Percentiles rank a stretch among this genome's conserved stretches.
These are phyloP conservation scores for Penicillium silybi DNA, from an alignment of 495 filamentous ascomycete genomes.

Conservation along the genomic window DNA sequence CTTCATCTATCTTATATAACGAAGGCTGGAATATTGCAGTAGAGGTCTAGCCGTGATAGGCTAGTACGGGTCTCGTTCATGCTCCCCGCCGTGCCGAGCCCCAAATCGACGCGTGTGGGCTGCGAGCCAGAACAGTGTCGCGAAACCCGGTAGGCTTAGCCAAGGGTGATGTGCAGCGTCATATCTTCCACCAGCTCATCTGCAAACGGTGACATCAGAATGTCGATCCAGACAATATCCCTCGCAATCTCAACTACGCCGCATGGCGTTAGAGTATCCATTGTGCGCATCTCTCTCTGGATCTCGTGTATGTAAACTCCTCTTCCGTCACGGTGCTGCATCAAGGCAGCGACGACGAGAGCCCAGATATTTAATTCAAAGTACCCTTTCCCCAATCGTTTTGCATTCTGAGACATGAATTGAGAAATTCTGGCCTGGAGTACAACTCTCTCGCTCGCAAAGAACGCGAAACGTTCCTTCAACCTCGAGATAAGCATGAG, in stretches of 20 bases:
- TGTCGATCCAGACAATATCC: constrained; percentile 4
- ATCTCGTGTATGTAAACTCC: constrained; percentile 1
- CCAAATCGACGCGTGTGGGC: too few species aligned
- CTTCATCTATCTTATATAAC: too few species aligned
- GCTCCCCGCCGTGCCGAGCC: too few species aligned
- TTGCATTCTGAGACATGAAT: background rate
- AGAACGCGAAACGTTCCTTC: background rate
- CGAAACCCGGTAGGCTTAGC: too few species aligned
- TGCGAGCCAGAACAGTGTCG: too few species aligned
- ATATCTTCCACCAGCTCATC: background rate
- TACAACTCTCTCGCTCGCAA: background rate
- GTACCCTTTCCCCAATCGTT: background rate
- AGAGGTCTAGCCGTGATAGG: too few species aligned
- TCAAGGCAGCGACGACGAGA: background rate
- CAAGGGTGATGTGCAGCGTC: background rate
- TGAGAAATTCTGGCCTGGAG: background rate
- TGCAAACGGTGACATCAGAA: constrained; percentile 4
- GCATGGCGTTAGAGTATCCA: background rate
- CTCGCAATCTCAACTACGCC: background rate
- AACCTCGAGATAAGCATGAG: constrained; percentile 1
- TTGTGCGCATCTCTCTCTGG: background rate
- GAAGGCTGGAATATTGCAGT: too few species aligned
- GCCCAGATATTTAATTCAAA: constrained; percentile 1
- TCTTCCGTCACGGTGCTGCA: background rate
- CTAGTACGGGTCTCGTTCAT: too few species aligned